Conservation (phyloP, 768 basidiomycete genomes). For the Coprinopsis cinerea region DNA sequence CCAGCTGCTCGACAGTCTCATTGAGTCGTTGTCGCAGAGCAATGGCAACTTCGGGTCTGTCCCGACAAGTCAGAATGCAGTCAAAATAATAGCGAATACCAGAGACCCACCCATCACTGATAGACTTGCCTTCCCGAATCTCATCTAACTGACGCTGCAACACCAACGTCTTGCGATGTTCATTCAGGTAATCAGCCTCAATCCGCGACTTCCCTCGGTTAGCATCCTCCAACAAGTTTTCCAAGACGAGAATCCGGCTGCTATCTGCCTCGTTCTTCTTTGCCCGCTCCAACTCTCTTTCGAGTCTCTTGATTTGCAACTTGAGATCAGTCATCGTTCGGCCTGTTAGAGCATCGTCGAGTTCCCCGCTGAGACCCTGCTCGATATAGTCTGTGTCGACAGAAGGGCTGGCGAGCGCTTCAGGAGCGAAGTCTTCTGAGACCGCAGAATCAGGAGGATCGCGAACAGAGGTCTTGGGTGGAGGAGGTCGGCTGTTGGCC, state of each 20-base stretch:
- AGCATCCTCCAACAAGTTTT: constrained; percentile 88
- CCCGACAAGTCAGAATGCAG: neutral
- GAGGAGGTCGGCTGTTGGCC: constrained; percentile 39
- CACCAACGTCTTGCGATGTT: constrained; percentile 77
- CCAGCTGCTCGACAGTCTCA: constrained; percentile 80
- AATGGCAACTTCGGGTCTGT: constrained; percentile 78
- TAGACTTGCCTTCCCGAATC: constrained; percentile 78
- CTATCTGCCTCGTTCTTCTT: constrained; percentile 72
- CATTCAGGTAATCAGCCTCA: constrained; percentile 79
- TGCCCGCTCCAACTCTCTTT: constrained; percentile 73
- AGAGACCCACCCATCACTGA: constrained; percentile 68
- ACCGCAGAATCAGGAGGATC: constrained; percentile 20
- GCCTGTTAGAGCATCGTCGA: constrained; percentile 80
- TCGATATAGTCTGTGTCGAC: constrained; percentile 26
- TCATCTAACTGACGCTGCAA: constrained; percentile 82
- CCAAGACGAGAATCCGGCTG: constrained; percentile 75
- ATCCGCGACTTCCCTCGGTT: constrained; percentile 87
- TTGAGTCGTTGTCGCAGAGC: constrained; percentile 84
- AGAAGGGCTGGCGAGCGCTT: constrained; percentile 9
- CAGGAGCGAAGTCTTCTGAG: constrained; percentile 41
- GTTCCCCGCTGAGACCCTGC: constrained; percentile 73
- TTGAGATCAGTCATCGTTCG: constrained; percentile 92
- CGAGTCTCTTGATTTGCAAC: constrained; percentile 74
- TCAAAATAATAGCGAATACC: constrained; percentile 6
- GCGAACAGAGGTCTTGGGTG: constrained; percentile 2